Evolutionary conservation across 805 yeast genomes (phyloP), one percentile per base, ranked within the genome.

Genomic region (Nematodospora valgi): DNA sequence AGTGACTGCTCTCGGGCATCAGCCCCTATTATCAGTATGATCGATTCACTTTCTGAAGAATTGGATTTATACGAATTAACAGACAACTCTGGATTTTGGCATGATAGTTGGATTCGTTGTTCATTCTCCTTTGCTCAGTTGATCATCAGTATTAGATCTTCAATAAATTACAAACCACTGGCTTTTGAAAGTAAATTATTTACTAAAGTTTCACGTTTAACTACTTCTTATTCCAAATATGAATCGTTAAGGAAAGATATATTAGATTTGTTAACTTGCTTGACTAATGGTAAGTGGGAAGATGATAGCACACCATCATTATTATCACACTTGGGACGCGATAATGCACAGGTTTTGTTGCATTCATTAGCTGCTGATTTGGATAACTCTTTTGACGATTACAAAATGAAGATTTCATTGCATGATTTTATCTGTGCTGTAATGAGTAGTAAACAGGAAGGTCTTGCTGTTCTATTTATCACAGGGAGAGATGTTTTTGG

Each of bases 251-350:
- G 86, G 40, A 56, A 59, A 21, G 62, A 63, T 8, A 64, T 86
- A 1, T 57, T 86, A 22, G 71, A 70, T 26, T 52, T 87, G 23
- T 56, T 86, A 12, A 73, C 81, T 4, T 63, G 72, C 4, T 54
- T 85, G 27, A 78, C 84, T 1, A 67, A 64, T 27, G 79, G 78
- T 0, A 59, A 51, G 2, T 78, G 85, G 81, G 65, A 66, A 5
- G 60, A 62, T 4, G 78, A 75, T 18, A 34, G 44, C n/a, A 74
- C 80, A 22, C 95, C 95, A 3, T 87, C 96, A 1, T 60, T 91
- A 31, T 64, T 91, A 25, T 84, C 97, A 0, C 86, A 86, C 52
- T 60, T 91, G 35, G 93, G 95, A 4, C 65, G 72, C n/a, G 65
- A 70, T 13, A 71, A 76, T 44, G 74, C 95, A 0, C 71, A 70